Percentiles rank a stretch among this genome's conserved stretches.
phyloP scores from a whole-genome alignment of 306 rosid genomes.

The Lithocarpus polystachyus region DNA sequence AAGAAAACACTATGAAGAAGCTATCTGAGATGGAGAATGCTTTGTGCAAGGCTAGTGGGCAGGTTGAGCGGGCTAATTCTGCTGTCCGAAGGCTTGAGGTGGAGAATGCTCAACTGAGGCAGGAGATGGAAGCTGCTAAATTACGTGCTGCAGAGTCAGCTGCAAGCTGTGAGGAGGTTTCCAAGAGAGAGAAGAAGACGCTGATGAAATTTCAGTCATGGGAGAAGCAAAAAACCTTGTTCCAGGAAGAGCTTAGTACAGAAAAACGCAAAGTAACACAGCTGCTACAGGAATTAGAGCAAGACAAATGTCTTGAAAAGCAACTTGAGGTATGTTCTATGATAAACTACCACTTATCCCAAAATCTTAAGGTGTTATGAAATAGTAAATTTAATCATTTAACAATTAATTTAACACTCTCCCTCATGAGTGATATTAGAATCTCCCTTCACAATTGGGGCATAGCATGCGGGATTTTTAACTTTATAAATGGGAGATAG shows the following conservation, averaged over 20 bases:
- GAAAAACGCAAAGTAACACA: conserved; percentile 57
- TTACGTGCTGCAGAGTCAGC: conserved; percentile 69
- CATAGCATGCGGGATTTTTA: no score
- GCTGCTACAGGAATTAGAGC: conserved; percentile 56
- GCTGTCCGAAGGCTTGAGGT: conserved; percentile 73
- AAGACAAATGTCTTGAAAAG: conserved; percentile 56
- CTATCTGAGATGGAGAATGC: conserved; percentile 90
- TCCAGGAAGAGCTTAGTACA: conserved; percentile 61
- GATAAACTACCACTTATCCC: no score
- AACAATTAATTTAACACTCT: no score
- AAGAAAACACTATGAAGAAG: conserved; percentile 83
- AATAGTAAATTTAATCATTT: no score
- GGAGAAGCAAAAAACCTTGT: conserved; percentile 71
- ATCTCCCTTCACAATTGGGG: no score
- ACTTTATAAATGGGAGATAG: no score
- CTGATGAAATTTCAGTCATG: conserved; percentile 60
- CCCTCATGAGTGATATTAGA: no score
- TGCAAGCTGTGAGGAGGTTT: conserved; percentile 72
- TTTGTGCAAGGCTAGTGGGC: conserved; percentile 75
- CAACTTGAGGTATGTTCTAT: conserved; percentile 64
- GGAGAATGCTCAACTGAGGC: conserved; percentile 69
- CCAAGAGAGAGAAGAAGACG: conserved; percentile 75
- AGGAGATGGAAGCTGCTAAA: conserved; percentile 83
- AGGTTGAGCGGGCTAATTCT: conserved; percentile 81
- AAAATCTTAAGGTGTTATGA: no score